These are phyloP conservation scores for Colletotrichum liaoningense DNA, from an alignment of 2,329 filamentous ascomycete species.

Conservation along the genomic window DNA sequence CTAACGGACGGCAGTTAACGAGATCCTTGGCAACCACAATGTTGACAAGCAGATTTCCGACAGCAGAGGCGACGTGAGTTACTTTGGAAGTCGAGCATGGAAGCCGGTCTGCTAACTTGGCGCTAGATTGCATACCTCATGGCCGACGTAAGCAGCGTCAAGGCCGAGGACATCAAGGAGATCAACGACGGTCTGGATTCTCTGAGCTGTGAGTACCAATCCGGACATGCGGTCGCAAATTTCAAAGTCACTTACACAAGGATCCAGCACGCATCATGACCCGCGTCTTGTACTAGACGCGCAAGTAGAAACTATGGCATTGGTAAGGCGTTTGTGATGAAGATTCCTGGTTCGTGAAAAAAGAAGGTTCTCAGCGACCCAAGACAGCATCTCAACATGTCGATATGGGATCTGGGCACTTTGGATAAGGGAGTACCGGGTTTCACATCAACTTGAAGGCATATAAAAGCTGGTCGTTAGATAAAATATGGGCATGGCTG, in stretches of 20 bases:
- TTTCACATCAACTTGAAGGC: slow-evolving; percentile 33
- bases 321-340: slow-evolving; percentile 21
- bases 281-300: slow-evolving; percentile 56
- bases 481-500: neutral
- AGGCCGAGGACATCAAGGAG: slow-evolving; percentile 83
- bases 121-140: slow-evolving; percentile 88
- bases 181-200: slow-evolving; percentile 86
- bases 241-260: slow-evolving; percentile 3
- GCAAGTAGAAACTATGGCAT: neutral
- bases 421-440: slow-evolving; percentile 22
- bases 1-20: slow-evolving; percentile 74
- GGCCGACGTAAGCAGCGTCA: slow-evolving; percentile 94
- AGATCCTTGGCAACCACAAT: slow-evolving; percentile 93
- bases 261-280: slow-evolving; percentile 57
- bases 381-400: slow-evolving; percentile 33
- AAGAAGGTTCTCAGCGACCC: neutral
- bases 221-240: neutral
- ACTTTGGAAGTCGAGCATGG: neutral
- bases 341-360: slow-evolving; percentile 4
- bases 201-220: slow-evolving; percentile 74
- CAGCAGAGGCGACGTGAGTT: slow-evolving; percentile 84
- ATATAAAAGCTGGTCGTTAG: neutral
- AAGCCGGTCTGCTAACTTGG: slow-evolving; percentile 35
- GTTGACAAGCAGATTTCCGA: slow-evolving; percentile 99
- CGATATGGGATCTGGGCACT: slow-evolving; percentile 5